phyloP scores from a whole-genome alignment of 352 stramenopile genomes.

The Globisporangium orthogonon region DNA sequence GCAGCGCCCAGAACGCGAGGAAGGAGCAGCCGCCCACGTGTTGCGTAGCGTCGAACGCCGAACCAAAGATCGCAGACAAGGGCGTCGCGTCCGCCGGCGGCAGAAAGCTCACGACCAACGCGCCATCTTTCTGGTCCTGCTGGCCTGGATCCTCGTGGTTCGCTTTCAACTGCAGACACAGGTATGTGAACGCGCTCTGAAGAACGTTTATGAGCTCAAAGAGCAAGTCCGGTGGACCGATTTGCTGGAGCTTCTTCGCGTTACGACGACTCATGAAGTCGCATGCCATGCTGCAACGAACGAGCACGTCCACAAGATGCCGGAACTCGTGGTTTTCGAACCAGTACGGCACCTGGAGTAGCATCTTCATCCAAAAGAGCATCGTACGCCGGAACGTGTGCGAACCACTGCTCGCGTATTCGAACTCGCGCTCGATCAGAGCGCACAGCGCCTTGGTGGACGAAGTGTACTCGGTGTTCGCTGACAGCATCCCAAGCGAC shows the following conservation, averaged over 20 bases:
- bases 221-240: slow-evolving; percentile 13
- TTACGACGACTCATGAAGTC: slow-evolving; percentile 1
- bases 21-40: slow-evolving; percentile 61
- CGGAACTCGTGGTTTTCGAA: slow-evolving; percentile 68
- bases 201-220: slow-evolving; percentile 32
- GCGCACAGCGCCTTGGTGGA: slow-evolving; percentile 47
- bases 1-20: slow-evolving; percentile 56
- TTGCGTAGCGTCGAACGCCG: slow-evolving; percentile 45
- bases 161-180: slow-evolving; percentile 28
- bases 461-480: slow-evolving; percentile 32
- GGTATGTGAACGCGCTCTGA: slow-evolving; percentile 27
- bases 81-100: slow-evolving; percentile 32
- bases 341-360: slow-evolving; percentile 75
- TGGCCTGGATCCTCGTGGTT: slow-evolving; percentile 23
- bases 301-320: slow-evolving; percentile 57
- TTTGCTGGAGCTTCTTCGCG: not conserved
- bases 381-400: slow-evolving; percentile 29
- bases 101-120: slow-evolving; percentile 59
- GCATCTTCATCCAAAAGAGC: slow-evolving; percentile 51
- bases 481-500: slow-evolving; percentile 41
- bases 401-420: slow-evolving; percentile 37
- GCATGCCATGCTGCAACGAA: slow-evolving; percentile 54
- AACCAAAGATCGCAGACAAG: slow-evolving; percentile 65
- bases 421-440: slow-evolving; percentile 56
- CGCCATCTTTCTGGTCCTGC: slow-evolving; percentile 24